Evolutionary conservation across 1,139 yeast species (phyloP).

Genomic region (Suzukiozyma palmioleophila): DNA sequence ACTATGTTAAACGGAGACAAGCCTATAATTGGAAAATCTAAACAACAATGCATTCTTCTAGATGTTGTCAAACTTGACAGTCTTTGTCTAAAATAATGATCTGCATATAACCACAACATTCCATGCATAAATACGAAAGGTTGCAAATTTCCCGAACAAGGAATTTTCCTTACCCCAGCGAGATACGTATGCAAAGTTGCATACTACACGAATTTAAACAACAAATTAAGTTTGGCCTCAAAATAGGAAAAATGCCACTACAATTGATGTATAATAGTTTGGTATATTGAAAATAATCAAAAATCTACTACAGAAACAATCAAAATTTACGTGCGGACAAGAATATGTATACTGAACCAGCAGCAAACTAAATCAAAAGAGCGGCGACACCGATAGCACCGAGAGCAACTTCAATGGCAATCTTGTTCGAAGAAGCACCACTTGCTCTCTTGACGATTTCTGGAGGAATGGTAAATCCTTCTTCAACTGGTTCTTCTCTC

Average conservation of each 20-base stretch:
- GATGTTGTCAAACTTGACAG: too few relatives aligned
- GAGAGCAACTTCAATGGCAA: constrained; percentile 1
- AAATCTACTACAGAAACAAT: neutral
- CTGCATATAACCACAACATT: too few relatives aligned
- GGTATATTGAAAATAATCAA: constrained; percentile 1
- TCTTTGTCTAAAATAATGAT: too few relatives aligned
- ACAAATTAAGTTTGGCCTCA: too few relatives aligned
- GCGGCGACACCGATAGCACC: constrained; percentile 3
- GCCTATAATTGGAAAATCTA: too few relatives aligned
- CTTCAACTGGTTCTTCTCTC: neutral
- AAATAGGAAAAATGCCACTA: neutral
- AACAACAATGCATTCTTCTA: too few relatives aligned
- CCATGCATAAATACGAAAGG: too few relatives aligned
- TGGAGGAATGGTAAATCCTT: neutral
- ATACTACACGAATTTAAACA: too few relatives aligned
- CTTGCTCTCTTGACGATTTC: constrained; percentile 2
- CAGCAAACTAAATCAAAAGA: constrained; percentile 1
- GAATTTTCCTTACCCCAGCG: too few relatives aligned
- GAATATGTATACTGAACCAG: constrained; percentile 1
- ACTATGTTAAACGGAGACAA: too few relatives aligned
- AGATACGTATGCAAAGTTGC: too few relatives aligned
- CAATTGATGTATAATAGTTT: neutral
- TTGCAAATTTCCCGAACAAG: too few relatives aligned
- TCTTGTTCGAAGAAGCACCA: neutral
- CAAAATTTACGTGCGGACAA: neutral